Percentiles rank a stretch among this genome's conserved stretches.
phyloP scores from a whole-genome alignment of 2,329 filamentous ascomycete genomes.

The Ceratocystis huliohia region DNA sequence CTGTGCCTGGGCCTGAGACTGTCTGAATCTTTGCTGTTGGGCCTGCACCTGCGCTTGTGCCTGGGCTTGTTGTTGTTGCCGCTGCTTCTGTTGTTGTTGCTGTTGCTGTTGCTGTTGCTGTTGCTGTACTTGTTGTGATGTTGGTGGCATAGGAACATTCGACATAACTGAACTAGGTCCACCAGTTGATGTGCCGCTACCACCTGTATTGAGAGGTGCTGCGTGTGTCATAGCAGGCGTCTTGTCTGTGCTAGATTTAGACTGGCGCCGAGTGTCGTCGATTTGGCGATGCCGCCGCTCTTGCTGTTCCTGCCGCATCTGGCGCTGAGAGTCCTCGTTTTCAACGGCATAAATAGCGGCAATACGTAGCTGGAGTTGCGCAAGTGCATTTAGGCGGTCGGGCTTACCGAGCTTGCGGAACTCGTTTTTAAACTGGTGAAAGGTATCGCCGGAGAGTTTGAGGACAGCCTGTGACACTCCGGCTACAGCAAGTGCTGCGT shows the following conservation, averaged over 20 bases:
- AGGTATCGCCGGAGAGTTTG: slow-evolving; percentile 34
- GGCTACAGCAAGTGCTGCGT: slow-evolving; percentile 31
- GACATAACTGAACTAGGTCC: slow-evolving; percentile 20
- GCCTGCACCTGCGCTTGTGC: slow-evolving; percentile 3
- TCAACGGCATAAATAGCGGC: slow-evolving; percentile 36
- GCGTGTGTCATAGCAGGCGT: background rate
- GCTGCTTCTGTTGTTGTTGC: slow-evolving; percentile 12
- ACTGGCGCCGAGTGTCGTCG: slow-evolving; percentile 27
- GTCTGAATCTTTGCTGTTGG: slow-evolving; percentile 23
- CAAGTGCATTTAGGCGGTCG: slow-evolving; percentile 31
- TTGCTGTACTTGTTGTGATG: slow-evolving; percentile 7
- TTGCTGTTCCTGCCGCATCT: slow-evolving; percentile 30
- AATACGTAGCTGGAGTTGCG: slow-evolving; percentile 33
- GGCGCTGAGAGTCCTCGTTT: slow-evolving; percentile 34
- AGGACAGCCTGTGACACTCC: slow-evolving; percentile 31
- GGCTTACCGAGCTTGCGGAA: slow-evolving; percentile 34
- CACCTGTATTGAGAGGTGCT: slow-evolving; percentile 9
- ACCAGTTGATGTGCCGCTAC: background rate
- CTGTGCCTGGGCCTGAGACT: slow-evolving; percentile 19
- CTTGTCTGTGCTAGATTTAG: slow-evolving; percentile 1
- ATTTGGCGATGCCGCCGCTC: slow-evolving; percentile 31
- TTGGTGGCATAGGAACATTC: slow-evolving; percentile 5
- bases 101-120: slow-evolving; percentile 13
- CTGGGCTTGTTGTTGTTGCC: background rate
- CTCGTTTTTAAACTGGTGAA: slow-evolving; percentile 34